These are phyloP conservation scores for Nematocida homosporus DNA, from an alignment of 371 early-diverging fungal species.

Conservation along the genomic window DNA sequence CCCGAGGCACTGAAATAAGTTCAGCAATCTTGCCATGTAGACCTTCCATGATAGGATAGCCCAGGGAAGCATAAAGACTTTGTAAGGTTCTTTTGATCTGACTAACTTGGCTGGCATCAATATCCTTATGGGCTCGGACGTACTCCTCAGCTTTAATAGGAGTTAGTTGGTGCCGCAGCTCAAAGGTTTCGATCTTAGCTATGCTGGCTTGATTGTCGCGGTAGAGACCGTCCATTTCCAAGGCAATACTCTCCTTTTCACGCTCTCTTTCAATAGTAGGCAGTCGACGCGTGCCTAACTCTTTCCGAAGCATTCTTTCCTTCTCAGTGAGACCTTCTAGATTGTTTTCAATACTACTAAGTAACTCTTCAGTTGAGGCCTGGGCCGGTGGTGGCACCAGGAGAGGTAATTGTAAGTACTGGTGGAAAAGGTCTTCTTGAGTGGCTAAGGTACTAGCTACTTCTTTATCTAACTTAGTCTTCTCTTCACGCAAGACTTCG, in stretches of 20 bases:
- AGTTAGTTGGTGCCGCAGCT: background rate
- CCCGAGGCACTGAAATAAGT: slow-evolving; percentile 65
- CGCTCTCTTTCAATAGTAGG: slow-evolving; percentile 14
- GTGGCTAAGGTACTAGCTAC: slow-evolving; percentile 3
- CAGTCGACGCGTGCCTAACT: background rate
- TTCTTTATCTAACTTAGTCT: slow-evolving; percentile 8
- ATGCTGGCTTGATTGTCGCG: background rate
- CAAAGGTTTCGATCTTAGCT: background rate
- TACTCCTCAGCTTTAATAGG: background rate
- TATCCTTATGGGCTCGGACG: background rate
- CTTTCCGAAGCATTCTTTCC: slow-evolving; percentile 38
- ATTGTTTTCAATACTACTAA: slow-evolving; percentile 17
- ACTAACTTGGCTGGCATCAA: background rate
- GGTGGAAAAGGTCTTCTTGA: background rate
- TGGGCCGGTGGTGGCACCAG: background rate
- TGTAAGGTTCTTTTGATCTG: slow-evolving; percentile 30
- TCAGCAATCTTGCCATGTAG: slow-evolving; percentile 68
- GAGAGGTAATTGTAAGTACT: background rate
- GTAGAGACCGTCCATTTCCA: background rate
- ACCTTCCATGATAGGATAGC: slow-evolving; percentile 67
- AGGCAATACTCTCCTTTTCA: slow-evolving; percentile 24
- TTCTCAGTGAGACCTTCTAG: slow-evolving; percentile 18
- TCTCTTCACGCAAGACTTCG: background rate
- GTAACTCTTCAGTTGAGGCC: background rate
- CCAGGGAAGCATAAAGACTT: slow-evolving; percentile 51